Evolutionary conservation across 768 basidiomycete species (phyloP).

Genomic region (Tricholomella constricta): DNA sequence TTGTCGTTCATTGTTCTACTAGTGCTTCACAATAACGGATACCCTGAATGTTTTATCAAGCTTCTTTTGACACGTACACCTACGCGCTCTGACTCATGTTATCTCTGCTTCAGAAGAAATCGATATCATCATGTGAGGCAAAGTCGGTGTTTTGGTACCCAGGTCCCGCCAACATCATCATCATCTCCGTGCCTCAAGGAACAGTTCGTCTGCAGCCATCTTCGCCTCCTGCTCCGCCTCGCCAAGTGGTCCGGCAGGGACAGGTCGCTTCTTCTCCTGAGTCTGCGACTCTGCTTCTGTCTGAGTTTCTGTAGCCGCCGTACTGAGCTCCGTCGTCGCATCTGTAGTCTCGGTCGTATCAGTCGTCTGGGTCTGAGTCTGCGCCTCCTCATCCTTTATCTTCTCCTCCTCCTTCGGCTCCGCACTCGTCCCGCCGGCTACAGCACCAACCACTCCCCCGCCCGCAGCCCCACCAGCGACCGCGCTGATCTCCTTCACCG

Average conservation of each 20-base stretch:
- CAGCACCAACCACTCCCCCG: conserved; percentile 11
- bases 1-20: too few species aligned
- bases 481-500: conserved; percentile 10
- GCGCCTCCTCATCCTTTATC: neutral
- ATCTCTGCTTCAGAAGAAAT: too few species aligned
- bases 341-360: neutral
- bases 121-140: too few species aligned
- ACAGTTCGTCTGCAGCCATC: conserved; percentile 14
- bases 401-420: conserved; percentile 8
- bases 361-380: neutral
- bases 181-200: conserved; percentile 8
- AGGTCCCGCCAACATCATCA: neutral
- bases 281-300: too few species aligned
- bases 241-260: conserved; percentile 5
- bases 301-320: neutral
- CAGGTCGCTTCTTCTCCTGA: conserved; percentile 7
- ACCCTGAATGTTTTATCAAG: too few species aligned
- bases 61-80: too few species aligned
- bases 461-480: conserved; percentile 12
- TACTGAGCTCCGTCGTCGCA: neutral
- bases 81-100: too few species aligned
- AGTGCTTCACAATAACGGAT: too few species aligned
- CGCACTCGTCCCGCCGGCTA: conserved; percentile 15
- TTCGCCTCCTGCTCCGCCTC: conserved; percentile 17
- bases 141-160: too few species aligned